Base-by-base conservation (phyloP, 345 rosid species). In the Eutrema heterophyllum region DNA sequence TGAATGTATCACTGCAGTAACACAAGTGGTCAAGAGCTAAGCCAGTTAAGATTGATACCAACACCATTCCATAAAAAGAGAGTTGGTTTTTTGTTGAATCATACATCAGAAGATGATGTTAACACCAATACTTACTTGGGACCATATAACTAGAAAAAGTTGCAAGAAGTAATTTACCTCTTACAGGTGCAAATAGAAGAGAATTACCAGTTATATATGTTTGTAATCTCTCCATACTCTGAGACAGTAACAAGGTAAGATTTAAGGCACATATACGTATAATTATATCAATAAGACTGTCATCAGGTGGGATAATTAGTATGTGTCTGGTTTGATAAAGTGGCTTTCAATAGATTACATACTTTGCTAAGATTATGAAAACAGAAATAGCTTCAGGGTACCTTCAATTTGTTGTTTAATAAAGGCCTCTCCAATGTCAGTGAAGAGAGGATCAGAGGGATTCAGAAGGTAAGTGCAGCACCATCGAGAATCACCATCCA, bases 221-320 rank as follows among this genome's bases (percentile, higher is more conserved):
- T 90, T 7, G 98, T 91, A 84, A 91, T 93, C 68, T 91, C 96
- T 73, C 98, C 98, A 76, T 91, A 94, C 74, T 91, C 98, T 91
- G 96, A 68, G 78, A 74, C 33, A 70, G 75, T 67, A 32, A 49
- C 29, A 72, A 53, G 71, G 36, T 53, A 54, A 7, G 1, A 27
- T 50, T 36, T 56, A 48, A 48, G 52, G 51, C 56, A 53, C 50
- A 29, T 18, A 12, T 24, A 46, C 10, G n/a, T 18, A 35, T 35
- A 53, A 29, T 5, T 74, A 75, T 29, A 68, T 43, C 14, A 69
- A 51, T 8, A 27, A 76, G 14, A 55, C 40, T 15, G 12, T 60
- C 52, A 69, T 44, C 58, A 35, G 56, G 36, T 33, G 66, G 64
- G 51, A 61, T 33, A 40, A 41, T 55, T 54, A 50, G 7, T 15